Conservation (phyloP, 2,329 filamentous ascomycete genomes). For the Dactylella cylindrospora region DNA sequence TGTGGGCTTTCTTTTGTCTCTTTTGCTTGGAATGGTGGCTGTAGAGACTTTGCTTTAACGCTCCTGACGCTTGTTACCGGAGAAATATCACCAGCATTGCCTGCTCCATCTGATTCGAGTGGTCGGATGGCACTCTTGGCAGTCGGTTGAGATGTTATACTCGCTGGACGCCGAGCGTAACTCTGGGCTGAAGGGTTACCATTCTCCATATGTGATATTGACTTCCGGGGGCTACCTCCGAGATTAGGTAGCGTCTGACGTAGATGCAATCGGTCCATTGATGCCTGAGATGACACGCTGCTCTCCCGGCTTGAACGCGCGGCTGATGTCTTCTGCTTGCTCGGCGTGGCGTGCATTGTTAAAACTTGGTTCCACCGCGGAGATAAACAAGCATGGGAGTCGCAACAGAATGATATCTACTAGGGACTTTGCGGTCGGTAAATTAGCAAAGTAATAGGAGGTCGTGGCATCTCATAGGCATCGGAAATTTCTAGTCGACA, state of each 20-base stretch:
- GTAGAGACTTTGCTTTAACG: conserved; percentile 33
- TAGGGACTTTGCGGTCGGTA: too few species aligned
- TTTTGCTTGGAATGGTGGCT: conserved; percentile 11
- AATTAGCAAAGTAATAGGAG: too few species aligned
- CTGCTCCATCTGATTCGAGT: conserved; percentile 1
- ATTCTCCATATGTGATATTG: conserved; percentile 9
- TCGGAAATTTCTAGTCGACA: too few species aligned
- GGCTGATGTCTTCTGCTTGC: conserved; percentile 25
- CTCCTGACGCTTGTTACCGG: conserved; percentile 32
- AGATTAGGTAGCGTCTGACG: conserved; percentile 14
- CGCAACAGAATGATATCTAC: too few species aligned
- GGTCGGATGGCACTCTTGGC: conserved; percentile 1
- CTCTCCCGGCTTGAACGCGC: conserved; percentile 22
- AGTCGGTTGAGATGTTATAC: neutral
- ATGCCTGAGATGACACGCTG: conserved; percentile 8
- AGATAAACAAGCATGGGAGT: too few species aligned
- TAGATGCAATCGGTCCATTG: conserved; percentile 11
- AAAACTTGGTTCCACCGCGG: too few species aligned
- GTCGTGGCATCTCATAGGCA: too few species aligned
- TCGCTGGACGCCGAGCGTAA: conserved; percentile 7
- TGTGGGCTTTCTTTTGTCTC: conserved; percentile 5
- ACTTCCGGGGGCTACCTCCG: conserved; percentile 26
- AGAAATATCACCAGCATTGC: conserved; percentile 22
- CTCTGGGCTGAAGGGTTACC: neutral
- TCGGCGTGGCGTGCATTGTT: conserved; percentile 24